A percentile compares a stretch with the other conserved stretches of the same genome.
Conservation (phyloP, 2,329 filamentous ascomycete species). For the Talaromyces sp. region DNA sequence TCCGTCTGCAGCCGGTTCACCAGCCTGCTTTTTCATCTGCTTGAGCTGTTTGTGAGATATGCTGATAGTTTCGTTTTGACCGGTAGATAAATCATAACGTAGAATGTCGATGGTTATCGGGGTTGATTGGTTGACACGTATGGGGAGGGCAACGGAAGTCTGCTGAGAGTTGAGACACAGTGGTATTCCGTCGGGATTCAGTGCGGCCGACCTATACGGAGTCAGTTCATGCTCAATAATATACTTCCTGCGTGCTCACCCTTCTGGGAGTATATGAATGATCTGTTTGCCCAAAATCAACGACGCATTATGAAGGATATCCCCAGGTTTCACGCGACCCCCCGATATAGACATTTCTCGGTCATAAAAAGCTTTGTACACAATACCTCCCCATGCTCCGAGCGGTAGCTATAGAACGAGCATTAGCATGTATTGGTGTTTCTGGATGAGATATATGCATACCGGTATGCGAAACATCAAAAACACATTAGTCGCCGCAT, state of each 20-base stretch:
- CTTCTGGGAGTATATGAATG: slow-evolving; percentile 95
- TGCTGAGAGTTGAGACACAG: slow-evolving; percentile 74
- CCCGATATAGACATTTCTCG: slow-evolving; percentile 93
- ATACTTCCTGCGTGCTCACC: slow-evolving; percentile 49
- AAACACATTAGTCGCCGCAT: slow-evolving; percentile 74
- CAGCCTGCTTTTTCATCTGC: slow-evolving; percentile 68
- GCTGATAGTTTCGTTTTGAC: slow-evolving; percentile 74
- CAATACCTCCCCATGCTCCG: slow-evolving; percentile 67
- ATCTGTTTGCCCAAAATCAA: slow-evolving; percentile 95
- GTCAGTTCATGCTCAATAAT: slow-evolving; percentile 24
- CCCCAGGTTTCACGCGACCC: slow-evolving; percentile 81
- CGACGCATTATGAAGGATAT: slow-evolving; percentile 86
- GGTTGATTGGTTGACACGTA: slow-evolving; percentile 89
- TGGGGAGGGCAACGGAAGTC: slow-evolving; percentile 67
- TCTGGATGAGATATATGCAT: slow-evolving; percentile 32
- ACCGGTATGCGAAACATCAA: slow-evolving; percentile 90
- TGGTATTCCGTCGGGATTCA: slow-evolving; percentile 77
- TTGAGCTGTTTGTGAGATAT: slow-evolving; percentile 73
- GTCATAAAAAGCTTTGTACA: slow-evolving; percentile 83
- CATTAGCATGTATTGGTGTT: not conserved
- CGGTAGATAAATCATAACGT: slow-evolving; percentile 79
- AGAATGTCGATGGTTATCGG: slow-evolving; percentile 87
- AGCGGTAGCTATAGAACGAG: slow-evolving; percentile 62
- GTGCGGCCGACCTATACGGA: slow-evolving; percentile 65
- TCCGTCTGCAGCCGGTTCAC: slow-evolving; percentile 57